Base-by-base conservation (phyloP, 495 filamentous ascomycete species). In the Cercophora samala region DNA sequence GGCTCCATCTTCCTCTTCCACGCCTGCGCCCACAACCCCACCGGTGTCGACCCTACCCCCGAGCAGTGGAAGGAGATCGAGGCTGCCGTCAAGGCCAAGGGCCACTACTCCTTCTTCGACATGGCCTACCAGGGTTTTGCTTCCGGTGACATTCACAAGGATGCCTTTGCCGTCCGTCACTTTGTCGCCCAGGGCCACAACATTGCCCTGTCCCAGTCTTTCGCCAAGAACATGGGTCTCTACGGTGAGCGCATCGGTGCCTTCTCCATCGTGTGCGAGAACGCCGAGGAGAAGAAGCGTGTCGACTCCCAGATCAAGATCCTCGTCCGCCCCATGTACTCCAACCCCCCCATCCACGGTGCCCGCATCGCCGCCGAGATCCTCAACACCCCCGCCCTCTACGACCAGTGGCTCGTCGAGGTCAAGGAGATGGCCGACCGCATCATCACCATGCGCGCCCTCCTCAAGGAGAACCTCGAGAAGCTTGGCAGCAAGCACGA, bases 41-140 rank as follows among this genome's bases (percentile, higher is more conserved):
- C 95, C 68, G 95, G 95, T 76, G 90, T 98, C 72, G 95, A 99
- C 81, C 95, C 95, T 13, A 97, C 93, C 46, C 79, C 88, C 66
- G 89, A 90, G 73, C 95, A 99, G 82, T 99, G 95, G 95, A 89
- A 87, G 80, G 82, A 92, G 81, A 97, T 99, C 74, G 90, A 89
- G 84, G 83, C 92, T 69, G 94, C 89, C 66, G 86, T 97, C 73
- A 96, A 96, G 87, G 85, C 87, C 79, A 89, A 91, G 80, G 89
- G 85, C 54, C 95, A 98, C 84, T 97, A 89, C 76, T 87, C 93
- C 64, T 97, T 99, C 87, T 99, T 99, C 82, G 95, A 99, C 80
- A 99, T 99, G 95, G 95, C 95, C 67, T 99, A 99, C 86, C 94
- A 99, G 82, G 95, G 95, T 69, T 99, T 99, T 74, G 95, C 95